Base-by-base conservation (phyloP, 352 stramenopile species). In the Pythium oligandrum region DNA sequence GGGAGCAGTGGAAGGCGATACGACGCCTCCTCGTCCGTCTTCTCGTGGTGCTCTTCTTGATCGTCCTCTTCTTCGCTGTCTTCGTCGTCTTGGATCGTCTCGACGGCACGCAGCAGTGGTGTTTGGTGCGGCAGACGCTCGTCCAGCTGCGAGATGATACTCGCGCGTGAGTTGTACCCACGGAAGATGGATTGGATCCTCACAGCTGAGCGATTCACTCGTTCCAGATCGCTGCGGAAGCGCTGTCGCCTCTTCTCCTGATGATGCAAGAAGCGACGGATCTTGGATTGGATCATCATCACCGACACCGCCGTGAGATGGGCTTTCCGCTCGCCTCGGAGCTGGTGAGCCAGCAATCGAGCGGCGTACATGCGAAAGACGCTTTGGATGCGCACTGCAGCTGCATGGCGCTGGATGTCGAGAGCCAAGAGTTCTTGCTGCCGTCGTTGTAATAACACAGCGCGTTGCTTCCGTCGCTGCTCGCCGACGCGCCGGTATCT, bases 211-310 rank as follows among this genome's bases (percentile, higher is more conserved):
- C 74, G 65, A 43, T 84, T 88, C 37, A 88, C 75, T 8, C 75
- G 73, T 49, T 79, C 75, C 31, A 88, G 55, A 38, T 88, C 78
- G 37, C 56, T 66, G 4, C 57, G 71, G 44, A 80, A 88, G 0
- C 70, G 71, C 10, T 64, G 59, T 1, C 73, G 73, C 2, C 71
- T 59, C 6, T 55, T 61, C 17, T 82, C 68, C 40, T 86, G 78
- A 6, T 57, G 35, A 12, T 63, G 70, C 6, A 87, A 46, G 45
- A 82, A 83, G 33, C 62, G 71, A 33, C 83, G 83, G 17, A 86
- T 86, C 33, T 64, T 79, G 31, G 72, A 88, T 59, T 93, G 83
- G 36, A 93, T 85, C 4, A 70, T 68, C 55, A 86, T 88, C 11
- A 67, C 75, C 4, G 73, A 78, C 32, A 78, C 71, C 0, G 77